Conservation (phyloP, 164 flowering plant genomes). For the Nelumbo lutea region DNA sequence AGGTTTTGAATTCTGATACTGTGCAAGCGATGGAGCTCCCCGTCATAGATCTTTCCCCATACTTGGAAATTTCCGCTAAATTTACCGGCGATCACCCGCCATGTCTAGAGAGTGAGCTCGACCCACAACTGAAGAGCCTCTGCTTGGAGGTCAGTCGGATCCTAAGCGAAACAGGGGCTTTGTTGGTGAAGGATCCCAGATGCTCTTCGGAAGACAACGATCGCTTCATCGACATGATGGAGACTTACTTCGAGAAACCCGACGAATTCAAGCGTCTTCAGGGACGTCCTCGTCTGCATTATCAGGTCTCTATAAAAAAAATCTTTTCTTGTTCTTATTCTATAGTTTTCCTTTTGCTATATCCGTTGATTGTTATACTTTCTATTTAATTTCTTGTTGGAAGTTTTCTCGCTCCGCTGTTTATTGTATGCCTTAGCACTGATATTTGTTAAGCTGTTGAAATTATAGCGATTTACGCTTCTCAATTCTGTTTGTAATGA, state of each 20-base stretch:
- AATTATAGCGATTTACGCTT: too few relatives aligned
- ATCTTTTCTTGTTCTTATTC: not conserved
- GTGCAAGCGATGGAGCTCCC: constrained; percentile 46
- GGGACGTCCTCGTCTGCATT: constrained; percentile 79
- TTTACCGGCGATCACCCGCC: not conserved
- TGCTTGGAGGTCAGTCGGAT: constrained; percentile 69
- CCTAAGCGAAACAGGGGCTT: constrained; percentile 83
- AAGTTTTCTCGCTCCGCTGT: not conserved
- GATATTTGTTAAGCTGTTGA: too few relatives aligned
- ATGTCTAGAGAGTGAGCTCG: not conserved
- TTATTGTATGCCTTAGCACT: too few relatives aligned
- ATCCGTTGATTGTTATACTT: not conserved
- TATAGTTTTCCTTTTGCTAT: not conserved
- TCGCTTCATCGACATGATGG: constrained; percentile 96
- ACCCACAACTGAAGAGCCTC: constrained; percentile 25
- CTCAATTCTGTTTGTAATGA: too few relatives aligned
- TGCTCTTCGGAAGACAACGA: constrained; percentile 85
- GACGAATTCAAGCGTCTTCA: constrained; percentile 68
- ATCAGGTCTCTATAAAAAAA: constrained; percentile 50
- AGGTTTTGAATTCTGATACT: not conserved
- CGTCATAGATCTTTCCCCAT: constrained; percentile 57
- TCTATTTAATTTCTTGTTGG: not conserved
- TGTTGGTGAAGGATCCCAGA: constrained; percentile 86
- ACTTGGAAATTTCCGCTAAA: constrained; percentile 27
- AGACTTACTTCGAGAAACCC: constrained; percentile 66